Conservation (phyloP, 495 filamentous ascomycete genomes). For the Penicillium soppii region DNA sequence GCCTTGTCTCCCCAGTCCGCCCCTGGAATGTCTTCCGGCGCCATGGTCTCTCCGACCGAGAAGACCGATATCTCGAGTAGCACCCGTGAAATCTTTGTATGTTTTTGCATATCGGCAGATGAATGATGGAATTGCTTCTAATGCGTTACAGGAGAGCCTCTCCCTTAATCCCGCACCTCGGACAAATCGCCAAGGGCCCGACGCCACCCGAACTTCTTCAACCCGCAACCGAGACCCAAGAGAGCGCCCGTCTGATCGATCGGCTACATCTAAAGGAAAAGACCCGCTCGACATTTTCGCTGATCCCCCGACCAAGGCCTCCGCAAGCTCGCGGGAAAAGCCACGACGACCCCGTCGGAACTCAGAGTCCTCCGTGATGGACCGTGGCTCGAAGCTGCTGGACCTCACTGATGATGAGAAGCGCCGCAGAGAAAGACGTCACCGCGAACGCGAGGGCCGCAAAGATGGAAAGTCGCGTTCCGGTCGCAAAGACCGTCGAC, state of each 20-base stretch:
- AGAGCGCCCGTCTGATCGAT: constrained; percentile 26
- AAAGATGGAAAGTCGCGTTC: constrained; percentile 54
- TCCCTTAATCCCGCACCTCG: constrained; percentile 39
- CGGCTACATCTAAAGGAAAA: constrained; percentile 27
- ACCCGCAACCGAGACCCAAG: constrained; percentile 29
- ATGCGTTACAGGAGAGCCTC: constrained; percentile 37
- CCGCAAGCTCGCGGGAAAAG: constrained; percentile 25
- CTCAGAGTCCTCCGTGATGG: constrained; percentile 89
- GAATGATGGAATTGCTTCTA: background rate
- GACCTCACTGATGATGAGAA: constrained; percentile 69
- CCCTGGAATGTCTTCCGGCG: constrained; percentile 37
- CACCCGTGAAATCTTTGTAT: constrained; percentile 87
- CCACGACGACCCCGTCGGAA: constrained; percentile 74
- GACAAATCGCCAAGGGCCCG: constrained; percentile 38
- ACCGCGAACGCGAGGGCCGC: constrained; percentile 66
- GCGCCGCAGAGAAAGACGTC: constrained; percentile 67
- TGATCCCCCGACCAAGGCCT: constrained; percentile 47
- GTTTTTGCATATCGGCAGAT: constrained; percentile 31
- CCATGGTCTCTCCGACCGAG: constrained; percentile 56
- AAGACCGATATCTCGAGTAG: constrained; percentile 57
- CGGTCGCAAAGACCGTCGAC: constrained; percentile 53
- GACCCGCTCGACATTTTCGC: constrained; percentile 59
- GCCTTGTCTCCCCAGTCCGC: constrained; percentile 48
- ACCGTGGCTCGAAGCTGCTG: constrained; percentile 56
- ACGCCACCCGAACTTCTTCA: constrained; percentile 30